Conservation (phyloP, 2,329 filamentous ascomycete species). For the Hypoxylon sp. region DNA sequence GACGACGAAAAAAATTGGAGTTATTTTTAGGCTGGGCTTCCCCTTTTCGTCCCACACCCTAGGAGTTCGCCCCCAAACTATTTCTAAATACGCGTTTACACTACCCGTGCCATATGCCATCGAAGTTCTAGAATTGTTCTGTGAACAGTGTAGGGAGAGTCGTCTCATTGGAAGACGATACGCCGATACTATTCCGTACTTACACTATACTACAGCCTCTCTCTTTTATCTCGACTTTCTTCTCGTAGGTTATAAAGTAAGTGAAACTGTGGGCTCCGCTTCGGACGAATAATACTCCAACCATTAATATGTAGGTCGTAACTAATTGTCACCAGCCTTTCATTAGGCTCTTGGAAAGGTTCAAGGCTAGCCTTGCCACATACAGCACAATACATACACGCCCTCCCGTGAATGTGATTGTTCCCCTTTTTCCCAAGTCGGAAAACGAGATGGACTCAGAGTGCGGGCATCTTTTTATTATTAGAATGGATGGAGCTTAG, state of each 20-base stretch:
- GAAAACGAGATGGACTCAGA: conserved; percentile 9
- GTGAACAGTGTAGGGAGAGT: not conserved
- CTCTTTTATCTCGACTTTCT: not conserved
- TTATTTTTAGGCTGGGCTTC: conserved; percentile 26
- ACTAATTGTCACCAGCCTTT: not conserved
- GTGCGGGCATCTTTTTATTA: conserved; percentile 30
- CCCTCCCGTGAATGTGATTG: not conserved
- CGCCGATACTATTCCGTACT: no score
- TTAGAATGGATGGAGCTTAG: conserved; percentile 20
- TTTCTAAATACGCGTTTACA: not conserved
- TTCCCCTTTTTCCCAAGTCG: not conserved
- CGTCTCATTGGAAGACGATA: not conserved
- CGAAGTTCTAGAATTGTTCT: conserved; percentile 26
- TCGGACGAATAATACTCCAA: not conserved
- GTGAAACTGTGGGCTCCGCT: not conserved
- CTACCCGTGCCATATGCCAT: conserved; percentile 10
- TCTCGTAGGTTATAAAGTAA: not conserved
- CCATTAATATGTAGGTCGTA: not conserved
- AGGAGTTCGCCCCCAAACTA: conserved; percentile 16
- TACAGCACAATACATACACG: conserved; percentile 6
- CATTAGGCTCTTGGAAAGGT: not conserved
- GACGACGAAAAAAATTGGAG: conserved; percentile 16
- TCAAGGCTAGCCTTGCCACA: conserved; percentile 2
- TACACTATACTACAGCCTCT: no score
- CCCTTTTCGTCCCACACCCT: conserved; percentile 12